Evolutionary conservation across 2,329 filamentous ascomycete genomes (phyloP).

Genomic region (Teratosphaeria nubilosa): DNA sequence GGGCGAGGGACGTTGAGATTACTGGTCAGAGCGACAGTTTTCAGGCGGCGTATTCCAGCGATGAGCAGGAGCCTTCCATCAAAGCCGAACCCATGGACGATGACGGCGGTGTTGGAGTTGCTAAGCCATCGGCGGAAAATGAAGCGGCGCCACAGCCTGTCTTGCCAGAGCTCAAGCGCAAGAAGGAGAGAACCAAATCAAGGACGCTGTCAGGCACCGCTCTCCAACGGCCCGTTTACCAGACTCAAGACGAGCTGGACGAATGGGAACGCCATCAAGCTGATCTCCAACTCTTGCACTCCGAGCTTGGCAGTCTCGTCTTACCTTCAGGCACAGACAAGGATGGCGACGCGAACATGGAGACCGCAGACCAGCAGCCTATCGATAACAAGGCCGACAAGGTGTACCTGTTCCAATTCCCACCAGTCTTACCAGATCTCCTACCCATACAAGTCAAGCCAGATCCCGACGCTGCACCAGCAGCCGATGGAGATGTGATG

Average conservation of each 20-base stretch:
- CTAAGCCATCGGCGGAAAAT: conserved; percentile 8
- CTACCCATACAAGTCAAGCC: conserved; percentile 27
- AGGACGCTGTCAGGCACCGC: conserved; percentile 3
- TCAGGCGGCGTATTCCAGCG: conserved; percentile 35
- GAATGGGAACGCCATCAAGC: conserved; percentile 41
- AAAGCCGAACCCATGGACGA: conserved; percentile 47
- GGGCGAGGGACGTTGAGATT: conserved; percentile 33
- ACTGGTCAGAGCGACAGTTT: conserved; percentile 31
- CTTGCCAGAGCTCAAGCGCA: conserved; percentile 25
- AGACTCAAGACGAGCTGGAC: conserved; percentile 43
- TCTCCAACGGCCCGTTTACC: conserved; percentile 32
- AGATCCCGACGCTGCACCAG: conserved; percentile 15
- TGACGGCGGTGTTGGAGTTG: conserved; percentile 18
- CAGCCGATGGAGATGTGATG: conserved; percentile 12
- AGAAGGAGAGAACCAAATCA: conserved; percentile 17
- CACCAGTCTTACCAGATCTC: conserved; percentile 51
- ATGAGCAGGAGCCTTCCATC: conserved; percentile 32
- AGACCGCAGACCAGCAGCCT: conserved; percentile 12
- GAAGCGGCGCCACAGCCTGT: conserved; percentile 13
- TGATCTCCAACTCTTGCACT: conserved; percentile 36
- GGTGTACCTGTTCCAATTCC: conserved; percentile 55
- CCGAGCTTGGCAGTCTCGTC: conserved; percentile 35
- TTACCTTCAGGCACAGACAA: conserved; percentile 24
- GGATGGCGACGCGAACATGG: conserved; percentile 34
- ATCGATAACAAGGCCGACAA: conserved; percentile 37